Conservation (phyloP, 2,329 filamentous ascomycete species). For the Diplodia seriata region DNA sequence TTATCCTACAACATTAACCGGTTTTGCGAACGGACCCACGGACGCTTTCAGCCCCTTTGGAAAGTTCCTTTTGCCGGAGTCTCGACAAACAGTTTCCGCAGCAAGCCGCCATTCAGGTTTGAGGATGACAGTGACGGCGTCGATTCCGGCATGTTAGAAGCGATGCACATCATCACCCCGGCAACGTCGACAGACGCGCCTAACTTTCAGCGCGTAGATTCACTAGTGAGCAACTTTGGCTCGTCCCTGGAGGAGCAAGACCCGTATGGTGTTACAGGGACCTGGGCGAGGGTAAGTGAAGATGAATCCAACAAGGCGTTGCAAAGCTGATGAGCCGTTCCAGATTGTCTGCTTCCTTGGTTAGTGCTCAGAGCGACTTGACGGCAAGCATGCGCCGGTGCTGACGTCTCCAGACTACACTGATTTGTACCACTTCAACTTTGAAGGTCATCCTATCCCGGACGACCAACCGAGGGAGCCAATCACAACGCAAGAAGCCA, state of each 20-base stretch:
- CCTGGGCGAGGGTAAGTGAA: slow-evolving; percentile 62
- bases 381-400: background rate
- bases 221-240: slow-evolving; percentile 45
- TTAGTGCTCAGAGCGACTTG: slow-evolving; percentile 26
- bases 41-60: slow-evolving; percentile 43
- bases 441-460: slow-evolving; percentile 50
- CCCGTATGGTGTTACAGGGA: slow-evolving; percentile 74
- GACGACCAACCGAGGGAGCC: slow-evolving; percentile 55
- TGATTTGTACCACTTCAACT: slow-evolving; percentile 77
- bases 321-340: slow-evolving; percentile 1
- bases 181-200: background rate
- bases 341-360: slow-evolving; percentile 56
- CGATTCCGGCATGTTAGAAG: slow-evolving; percentile 13
- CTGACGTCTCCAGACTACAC: slow-evolving; percentile 63
- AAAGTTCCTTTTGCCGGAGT: slow-evolving; percentile 42
- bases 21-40: slow-evolving; percentile 40
- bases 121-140: background rate
- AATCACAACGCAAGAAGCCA: slow-evolving; percentile 69
- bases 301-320: background rate
- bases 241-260: slow-evolving; percentile 53
- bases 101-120: slow-evolving; percentile 18
- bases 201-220: slow-evolving; percentile 13
- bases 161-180: slow-evolving; percentile 23
- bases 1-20: slow-evolving; percentile 66
- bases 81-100: slow-evolving; percentile 35